Evolutionary conservation across 805 yeast species (phyloP).

Genomic region (Scheffersomyces ergatensis): DNA sequence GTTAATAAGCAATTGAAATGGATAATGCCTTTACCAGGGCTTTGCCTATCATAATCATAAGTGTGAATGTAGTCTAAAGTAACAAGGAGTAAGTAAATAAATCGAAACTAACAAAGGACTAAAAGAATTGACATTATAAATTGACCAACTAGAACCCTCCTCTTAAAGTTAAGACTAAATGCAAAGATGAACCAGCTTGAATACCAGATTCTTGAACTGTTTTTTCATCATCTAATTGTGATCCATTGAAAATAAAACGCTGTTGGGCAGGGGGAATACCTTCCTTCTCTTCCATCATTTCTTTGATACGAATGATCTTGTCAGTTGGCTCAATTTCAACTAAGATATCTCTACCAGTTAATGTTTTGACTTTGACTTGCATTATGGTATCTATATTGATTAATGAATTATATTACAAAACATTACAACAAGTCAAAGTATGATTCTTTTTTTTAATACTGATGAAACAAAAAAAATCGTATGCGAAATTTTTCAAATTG

Average conservation of each 20-base stretch:
- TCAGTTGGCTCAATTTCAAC: constrained; percentile 72
- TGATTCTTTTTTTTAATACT: no score
- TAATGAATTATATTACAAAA: no score
- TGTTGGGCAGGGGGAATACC: constrained; percentile 98
- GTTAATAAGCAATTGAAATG: no score
- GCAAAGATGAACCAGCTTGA: constrained; percentile 82
- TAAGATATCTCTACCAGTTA: constrained; percentile 81
- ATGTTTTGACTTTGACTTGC: constrained; percentile 73
- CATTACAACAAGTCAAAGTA: no score
- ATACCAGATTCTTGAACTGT: constrained; percentile 73
- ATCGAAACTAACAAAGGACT: no score
- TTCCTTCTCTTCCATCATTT: constrained; percentile 90
- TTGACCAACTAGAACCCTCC: constrained; percentile 70
- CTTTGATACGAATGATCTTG: constrained; percentile 74
- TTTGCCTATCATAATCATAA: neutral
- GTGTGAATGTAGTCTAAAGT: neutral
- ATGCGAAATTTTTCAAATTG: no score
- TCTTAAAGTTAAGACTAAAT: constrained; percentile 86
- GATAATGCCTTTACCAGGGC: no score
- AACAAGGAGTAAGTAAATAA: neutral
- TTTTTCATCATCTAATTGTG: constrained; percentile 84
- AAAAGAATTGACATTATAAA: no score
- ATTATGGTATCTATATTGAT: no score
- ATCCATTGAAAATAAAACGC: constrained; percentile 84
- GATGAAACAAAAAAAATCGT: no score